These are phyloP conservation scores for Lasiodiplodia sp. DNA, from an alignment of 2,329 filamentous ascomycete species.

Conservation along the genomic window DNA sequence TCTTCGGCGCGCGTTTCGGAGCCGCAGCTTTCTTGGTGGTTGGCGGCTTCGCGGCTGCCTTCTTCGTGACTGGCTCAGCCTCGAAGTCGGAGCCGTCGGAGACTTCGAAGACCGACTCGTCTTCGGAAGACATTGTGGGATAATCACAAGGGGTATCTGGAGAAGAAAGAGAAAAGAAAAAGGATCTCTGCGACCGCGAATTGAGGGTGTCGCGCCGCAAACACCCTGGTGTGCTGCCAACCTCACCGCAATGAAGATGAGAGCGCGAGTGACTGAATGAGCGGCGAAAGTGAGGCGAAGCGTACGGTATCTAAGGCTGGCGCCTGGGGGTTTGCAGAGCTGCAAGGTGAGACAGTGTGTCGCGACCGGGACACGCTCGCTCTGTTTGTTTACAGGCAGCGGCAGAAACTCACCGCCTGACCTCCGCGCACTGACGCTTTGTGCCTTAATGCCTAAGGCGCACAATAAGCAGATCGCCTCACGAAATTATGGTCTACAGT, in stretches of 20 bases:
- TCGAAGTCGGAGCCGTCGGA: constrained; percentile 30
- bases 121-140: constrained; percentile 35
- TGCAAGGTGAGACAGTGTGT: constrained; percentile 20
- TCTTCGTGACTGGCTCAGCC: constrained; percentile 17
- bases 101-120: constrained; percentile 36
- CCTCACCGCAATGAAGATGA: background rate
- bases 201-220: constrained; percentile 5
- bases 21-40: constrained; percentile 22
- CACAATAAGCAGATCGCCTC: background rate
- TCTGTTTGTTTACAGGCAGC: constrained; percentile 19
- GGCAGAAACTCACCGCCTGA: constrained; percentile 6
- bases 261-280: background rate
- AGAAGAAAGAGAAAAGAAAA: constrained; percentile 14
- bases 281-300: background rate
- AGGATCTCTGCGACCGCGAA: constrained; percentile 1
- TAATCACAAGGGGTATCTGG: constrained; percentile 15
- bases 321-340: constrained; percentile 19
- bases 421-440: background rate
- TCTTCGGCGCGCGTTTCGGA: constrained; percentile 61
- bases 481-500: background rate
- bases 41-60: constrained; percentile 10
- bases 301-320: background rate
- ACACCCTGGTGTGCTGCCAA: background rate
- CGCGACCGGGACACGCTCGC: constrained; percentile 8
- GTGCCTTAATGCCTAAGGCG: constrained; percentile 1